Conservation (phyloP, 805 yeast genomes). For the Metschnikowia proteae region DNA sequence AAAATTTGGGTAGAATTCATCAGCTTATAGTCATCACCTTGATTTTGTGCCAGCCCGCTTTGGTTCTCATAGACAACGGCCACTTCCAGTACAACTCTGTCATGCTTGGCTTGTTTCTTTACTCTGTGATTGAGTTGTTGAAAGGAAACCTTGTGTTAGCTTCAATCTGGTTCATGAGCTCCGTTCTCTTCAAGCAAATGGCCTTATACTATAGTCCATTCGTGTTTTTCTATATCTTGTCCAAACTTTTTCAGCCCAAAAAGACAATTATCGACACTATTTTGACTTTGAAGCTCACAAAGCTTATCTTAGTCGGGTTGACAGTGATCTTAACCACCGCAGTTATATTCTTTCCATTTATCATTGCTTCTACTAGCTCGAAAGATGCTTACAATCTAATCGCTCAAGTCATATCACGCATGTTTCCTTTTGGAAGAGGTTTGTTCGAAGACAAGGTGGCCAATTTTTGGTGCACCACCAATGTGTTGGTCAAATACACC, state of each 20-base stretch:
- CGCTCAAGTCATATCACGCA: conserved; percentile 56
- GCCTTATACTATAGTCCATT: conserved; percentile 89
- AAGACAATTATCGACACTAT: conserved; percentile 20
- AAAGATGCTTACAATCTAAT: conserved; percentile 34
- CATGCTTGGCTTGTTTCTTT: conserved; percentile 82
- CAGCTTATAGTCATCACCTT: conserved; percentile 74
- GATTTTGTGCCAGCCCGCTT: conserved; percentile 78
- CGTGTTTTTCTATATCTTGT: conserved; percentile 74
- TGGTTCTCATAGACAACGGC: conserved; percentile 89
- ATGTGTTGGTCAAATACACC: conserved; percentile 70
- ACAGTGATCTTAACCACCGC: conserved; percentile 56
- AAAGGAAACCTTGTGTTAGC: conserved; percentile 64
- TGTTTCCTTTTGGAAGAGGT: conserved; percentile 92
- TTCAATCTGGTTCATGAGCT: conserved; percentile 69
- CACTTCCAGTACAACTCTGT: conserved; percentile 95
- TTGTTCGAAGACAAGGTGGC: conserved; percentile 97
- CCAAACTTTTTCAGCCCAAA: conserved; percentile 32
- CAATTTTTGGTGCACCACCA: conserved; percentile 95
- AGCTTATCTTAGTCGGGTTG: conserved; percentile 59
- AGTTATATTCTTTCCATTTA: conserved; percentile 57
- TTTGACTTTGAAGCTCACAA: conserved; percentile 43
- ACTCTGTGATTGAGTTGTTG: conserved; percentile 62
- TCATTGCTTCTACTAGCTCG: conserved; percentile 32
- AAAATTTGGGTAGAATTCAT: conserved; percentile 58
- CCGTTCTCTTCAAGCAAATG: conserved; percentile 92